Percentiles rank a stretch among this genome's conserved stretches.
phyloP scores from a whole-genome alignment of 768 basidiomycete species.

The Paxillus involutus region DNA sequence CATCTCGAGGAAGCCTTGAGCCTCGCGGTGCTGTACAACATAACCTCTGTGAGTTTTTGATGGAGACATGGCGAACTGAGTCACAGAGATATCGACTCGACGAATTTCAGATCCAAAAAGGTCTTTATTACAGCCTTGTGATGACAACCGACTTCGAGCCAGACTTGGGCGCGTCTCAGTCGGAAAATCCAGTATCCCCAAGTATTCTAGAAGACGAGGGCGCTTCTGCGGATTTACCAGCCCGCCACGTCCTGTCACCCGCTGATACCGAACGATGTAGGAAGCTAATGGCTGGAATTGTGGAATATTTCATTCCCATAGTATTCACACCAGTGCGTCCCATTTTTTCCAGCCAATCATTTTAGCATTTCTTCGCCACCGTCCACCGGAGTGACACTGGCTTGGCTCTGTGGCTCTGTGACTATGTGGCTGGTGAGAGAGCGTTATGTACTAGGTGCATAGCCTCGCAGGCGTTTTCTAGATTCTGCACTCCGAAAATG shows the following conservation, averaged over 20 bases:
- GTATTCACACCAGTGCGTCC: slow-evolving; percentile 60
- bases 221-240: background rate
- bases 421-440: background rate
- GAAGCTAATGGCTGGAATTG: slow-evolving; percentile 51
- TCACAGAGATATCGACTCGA: background rate
- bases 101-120: slow-evolving; percentile 52
- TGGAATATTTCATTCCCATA: slow-evolving; percentile 69
- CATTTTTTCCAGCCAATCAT: background rate
- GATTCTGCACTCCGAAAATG: background rate
- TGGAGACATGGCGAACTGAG: background rate
- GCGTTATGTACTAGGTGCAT: background rate
- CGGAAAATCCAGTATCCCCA: background rate
- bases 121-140: slow-evolving; percentile 63
- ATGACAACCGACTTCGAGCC: slow-evolving; percentile 57
- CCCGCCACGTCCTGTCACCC: slow-evolving; percentile 28
- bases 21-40: slow-evolving; percentile 47
- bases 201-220: background rate
- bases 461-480: background rate
- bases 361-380: background rate
- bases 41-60: slow-evolving; percentile 46
- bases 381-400: background rate
- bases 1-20: slow-evolving; percentile 53
- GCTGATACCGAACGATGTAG: slow-evolving; percentile 42
- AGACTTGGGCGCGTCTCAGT: slow-evolving; percentile 19
- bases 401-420: background rate